These are phyloP conservation scores for Harrya chromipes DNA, from an alignment of 768 basidiomycete species.

Conservation along the genomic window DNA sequence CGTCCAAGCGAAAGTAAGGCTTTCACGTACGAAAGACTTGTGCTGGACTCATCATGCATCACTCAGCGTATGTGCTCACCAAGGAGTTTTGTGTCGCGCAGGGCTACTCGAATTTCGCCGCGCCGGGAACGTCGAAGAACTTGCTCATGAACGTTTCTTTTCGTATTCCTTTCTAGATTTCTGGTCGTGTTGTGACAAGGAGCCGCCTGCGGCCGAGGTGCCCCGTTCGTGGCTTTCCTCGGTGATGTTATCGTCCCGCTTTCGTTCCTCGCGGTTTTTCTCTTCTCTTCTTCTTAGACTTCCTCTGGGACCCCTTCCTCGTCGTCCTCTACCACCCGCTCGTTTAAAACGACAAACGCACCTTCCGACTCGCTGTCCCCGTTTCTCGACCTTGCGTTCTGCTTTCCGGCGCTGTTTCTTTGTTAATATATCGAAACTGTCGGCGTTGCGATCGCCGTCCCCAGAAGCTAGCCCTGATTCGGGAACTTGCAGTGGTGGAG, in stretches of 20 bases:
- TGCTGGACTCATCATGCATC: too few relatives aligned
- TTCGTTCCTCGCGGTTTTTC: constrained; percentile 21
- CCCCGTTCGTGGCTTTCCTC: not conserved
- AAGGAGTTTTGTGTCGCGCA: too few relatives aligned
- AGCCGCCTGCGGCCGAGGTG: not conserved
- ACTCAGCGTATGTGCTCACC: too few relatives aligned
- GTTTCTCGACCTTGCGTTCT: constrained; percentile 27
- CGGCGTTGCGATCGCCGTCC: constrained; percentile 9
- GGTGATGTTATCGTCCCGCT: not conserved
- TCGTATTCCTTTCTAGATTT: constrained; percentile 8
- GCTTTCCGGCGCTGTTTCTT: constrained; percentile 34
- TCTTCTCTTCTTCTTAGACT: constrained; percentile 26
- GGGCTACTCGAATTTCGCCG: not conserved
- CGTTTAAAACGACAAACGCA: constrained; percentile 1
- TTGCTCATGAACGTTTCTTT: not conserved
- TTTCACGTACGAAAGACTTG: too few relatives aligned
- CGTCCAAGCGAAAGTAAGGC: too few relatives aligned
- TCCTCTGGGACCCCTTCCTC: constrained; percentile 19
- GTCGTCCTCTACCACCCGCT: constrained; percentile 7
- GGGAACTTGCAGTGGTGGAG: not conserved
- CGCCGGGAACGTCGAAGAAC: not conserved
- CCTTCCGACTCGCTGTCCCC: constrained; percentile 14
- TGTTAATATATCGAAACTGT: constrained; percentile 4
- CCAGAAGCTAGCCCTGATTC: constrained; percentile 1
- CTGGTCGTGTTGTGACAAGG: not conserved